These are phyloP conservation scores for Trichoderma lentiforme DNA, from an alignment of 2,329 filamentous ascomycete species.

Conservation along the genomic window DNA sequence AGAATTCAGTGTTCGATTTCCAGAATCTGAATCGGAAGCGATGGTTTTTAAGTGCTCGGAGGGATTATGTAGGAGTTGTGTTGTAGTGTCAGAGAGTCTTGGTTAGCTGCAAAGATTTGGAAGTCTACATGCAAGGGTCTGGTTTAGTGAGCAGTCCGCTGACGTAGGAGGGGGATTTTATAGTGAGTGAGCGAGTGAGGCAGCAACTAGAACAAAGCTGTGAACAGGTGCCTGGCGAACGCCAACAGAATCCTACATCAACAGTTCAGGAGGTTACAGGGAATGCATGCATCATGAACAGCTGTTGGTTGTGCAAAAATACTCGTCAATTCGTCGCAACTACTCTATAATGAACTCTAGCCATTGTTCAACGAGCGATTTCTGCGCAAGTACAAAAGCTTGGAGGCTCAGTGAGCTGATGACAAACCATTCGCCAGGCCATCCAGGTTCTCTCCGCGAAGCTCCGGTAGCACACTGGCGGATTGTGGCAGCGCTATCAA, in stretches of 20 bases:
- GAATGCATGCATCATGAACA: background rate
- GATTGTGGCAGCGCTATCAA: background rate
- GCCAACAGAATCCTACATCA: background rate
- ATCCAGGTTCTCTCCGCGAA: slow-evolving; percentile 14
- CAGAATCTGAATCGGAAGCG: background rate
- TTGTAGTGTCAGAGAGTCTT: background rate
- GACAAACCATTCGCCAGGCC: background rate
- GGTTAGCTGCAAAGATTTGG: background rate
- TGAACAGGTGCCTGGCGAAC: background rate
- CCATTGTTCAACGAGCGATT: background rate
- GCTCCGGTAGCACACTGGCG: background rate
- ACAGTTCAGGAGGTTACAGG: background rate
- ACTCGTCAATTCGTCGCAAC: background rate
- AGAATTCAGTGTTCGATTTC: background rate
- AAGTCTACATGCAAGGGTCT: background rate
- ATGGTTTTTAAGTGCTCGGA: background rate
- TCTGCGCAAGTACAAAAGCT: background rate
- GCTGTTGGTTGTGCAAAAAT: background rate
- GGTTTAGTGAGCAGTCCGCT: background rate
- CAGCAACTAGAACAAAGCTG: background rate
- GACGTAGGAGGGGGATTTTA: slow-evolving; percentile 13
- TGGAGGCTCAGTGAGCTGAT: background rate
- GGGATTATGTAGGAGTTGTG: background rate
- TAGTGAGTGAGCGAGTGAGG: background rate
- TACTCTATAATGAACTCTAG: background rate